phyloP scores from a whole-genome alignment of 164 flowering plant genomes.

The Piper longum region DNA sequence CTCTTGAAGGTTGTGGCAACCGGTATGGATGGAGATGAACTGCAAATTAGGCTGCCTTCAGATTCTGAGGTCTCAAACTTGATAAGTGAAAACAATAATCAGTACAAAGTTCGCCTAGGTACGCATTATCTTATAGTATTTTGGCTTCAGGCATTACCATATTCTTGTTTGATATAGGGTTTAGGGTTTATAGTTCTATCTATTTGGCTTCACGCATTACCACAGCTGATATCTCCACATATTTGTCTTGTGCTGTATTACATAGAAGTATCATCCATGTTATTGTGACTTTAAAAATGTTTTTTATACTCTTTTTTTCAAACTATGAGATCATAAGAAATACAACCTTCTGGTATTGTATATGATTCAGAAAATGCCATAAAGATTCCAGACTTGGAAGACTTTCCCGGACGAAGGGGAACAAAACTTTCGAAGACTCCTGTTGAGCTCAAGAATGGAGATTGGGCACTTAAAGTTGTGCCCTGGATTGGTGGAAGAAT shows the following conservation, averaged over 20 bases:
- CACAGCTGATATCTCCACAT: too few relatives aligned
- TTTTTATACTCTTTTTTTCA: background rate
- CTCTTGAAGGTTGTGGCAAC: conserved; percentile 53
- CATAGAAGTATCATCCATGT: background rate
- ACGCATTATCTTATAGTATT: background rate
- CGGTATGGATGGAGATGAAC: conserved; percentile 74
- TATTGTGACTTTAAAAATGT: background rate
- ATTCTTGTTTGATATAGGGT: too few relatives aligned
- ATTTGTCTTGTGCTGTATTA: background rate
- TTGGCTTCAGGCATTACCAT: background rate
- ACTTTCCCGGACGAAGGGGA: conserved; percentile 43
- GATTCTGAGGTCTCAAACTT: conserved; percentile 40
- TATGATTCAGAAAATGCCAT: conserved; percentile 40
- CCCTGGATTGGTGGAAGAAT: conserved; percentile 98
- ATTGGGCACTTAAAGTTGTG: conserved; percentile 72
- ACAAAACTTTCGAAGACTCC: conserved; percentile 58
- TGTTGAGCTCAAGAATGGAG: conserved; percentile 56
- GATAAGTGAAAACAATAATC: conserved; percentile 27
- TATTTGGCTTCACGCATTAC: too few relatives aligned
- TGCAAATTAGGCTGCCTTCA: conserved; percentile 58
- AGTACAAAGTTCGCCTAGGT: conserved; percentile 51
- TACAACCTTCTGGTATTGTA: conserved; percentile 6
- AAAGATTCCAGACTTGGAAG: conserved; percentile 48
- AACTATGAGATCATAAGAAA: background rate
- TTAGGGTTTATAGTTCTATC: too few relatives aligned